Conservation (phyloP, 805 yeast genomes). For the Suhomyces vadensis region DNA sequence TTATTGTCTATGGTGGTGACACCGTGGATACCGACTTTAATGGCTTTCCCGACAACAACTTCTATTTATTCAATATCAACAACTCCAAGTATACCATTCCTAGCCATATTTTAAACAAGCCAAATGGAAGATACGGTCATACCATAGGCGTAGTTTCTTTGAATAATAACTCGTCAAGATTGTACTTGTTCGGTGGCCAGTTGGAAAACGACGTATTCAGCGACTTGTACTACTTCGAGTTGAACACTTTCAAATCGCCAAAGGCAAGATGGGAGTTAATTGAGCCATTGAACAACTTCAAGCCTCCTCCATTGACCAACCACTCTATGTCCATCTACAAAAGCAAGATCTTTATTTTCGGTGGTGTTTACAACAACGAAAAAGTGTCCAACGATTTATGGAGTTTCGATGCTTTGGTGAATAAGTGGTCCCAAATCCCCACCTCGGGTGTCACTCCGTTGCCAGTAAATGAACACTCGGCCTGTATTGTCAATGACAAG, state of each 20-base stretch:
- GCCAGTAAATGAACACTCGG: constrained; percentile 90
- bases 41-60: constrained; percentile 83
- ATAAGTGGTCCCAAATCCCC: constrained; percentile 69
- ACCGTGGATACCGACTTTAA: constrained; percentile 76
- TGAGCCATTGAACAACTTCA: constrained; percentile 47
- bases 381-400: constrained; percentile 74
- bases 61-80: constrained; percentile 75
- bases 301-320: constrained; percentile 84
- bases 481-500: constrained; percentile 73
- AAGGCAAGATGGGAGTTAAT: constrained; percentile 82
- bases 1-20: constrained; percentile 94
- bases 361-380: constrained; percentile 77
- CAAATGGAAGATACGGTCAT: constrained; percentile 94
- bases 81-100: constrained; percentile 47
- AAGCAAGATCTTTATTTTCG: constrained; percentile 80
- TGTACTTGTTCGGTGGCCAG: constrained; percentile 94
- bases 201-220: constrained; percentile 78
- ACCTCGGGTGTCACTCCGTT: constrained; percentile 77
- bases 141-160: constrained; percentile 72
- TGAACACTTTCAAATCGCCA: constrained; percentile 81
- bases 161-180: constrained; percentile 45
- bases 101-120: constrained; percentile 54
- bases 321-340: constrained; percentile 85
- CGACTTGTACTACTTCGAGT: constrained; percentile 83
- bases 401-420: constrained; percentile 68